phyloP scores from a whole-genome alignment of 75 land plant species.

The Gnetum montanum region DNA sequence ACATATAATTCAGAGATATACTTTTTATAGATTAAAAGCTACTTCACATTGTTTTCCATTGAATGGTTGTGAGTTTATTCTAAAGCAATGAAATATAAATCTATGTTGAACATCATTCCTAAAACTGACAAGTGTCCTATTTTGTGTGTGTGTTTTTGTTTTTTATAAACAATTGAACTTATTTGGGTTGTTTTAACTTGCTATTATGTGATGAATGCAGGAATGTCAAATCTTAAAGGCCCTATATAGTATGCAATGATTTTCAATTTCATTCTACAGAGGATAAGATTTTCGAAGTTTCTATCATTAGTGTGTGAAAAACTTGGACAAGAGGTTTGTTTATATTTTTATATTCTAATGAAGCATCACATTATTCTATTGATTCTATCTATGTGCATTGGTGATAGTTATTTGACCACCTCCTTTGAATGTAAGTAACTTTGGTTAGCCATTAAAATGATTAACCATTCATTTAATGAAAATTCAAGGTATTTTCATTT shows the following conservation, averaged over 20 bases:
- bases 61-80: slow-evolving; percentile 2
- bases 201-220: slow-evolving; percentile 14
- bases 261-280: slow-evolving; percentile 59
- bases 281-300: slow-evolving; percentile 81
- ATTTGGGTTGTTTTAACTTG: not conserved
- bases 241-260: slow-evolving; percentile 50
- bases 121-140: not conserved
- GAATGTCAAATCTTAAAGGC: slow-evolving; percentile 16
- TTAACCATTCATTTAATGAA: too few species aligned
- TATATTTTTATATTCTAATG: not conserved
- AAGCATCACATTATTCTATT: not conserved
- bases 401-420: not conserved
- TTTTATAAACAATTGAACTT: not conserved
- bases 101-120: too few species aligned
- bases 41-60: not conserved
- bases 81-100: too few species aligned
- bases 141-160: not conserved
- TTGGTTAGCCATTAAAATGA: too few species aligned
- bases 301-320: slow-evolving; percentile 38
- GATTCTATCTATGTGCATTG: not conserved
- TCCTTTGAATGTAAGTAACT: not conserved
- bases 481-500: too few species aligned
- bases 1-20: too few species aligned
- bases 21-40: too few species aligned
- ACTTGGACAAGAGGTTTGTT: slow-evolving; percentile 49